Evolutionary conservation across 2,329 filamentous ascomycete species (phyloP), one percentile per base, ranked within the genome.

Genomic region (Fusarium sarcochroum): DNA sequence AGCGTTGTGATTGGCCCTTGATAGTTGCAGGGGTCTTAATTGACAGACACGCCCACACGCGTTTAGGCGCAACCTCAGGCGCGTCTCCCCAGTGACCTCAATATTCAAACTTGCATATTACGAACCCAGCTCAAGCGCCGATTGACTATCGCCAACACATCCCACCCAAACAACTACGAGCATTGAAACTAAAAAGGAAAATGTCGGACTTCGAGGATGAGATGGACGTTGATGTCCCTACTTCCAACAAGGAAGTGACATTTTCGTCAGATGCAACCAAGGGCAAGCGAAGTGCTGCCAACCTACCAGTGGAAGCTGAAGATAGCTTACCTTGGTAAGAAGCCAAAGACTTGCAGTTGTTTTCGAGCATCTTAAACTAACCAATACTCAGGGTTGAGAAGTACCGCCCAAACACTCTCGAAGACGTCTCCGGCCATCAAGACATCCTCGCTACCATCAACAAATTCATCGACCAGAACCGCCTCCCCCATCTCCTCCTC

Each of bases 371-470:
- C n/a, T 17, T 15, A 2, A 13, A 13, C 37, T 56, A 34, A 49
- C 58, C 34, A 7, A 15, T 11, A 34, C 23, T 27, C 63, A 94
- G 92, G 94, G 94, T 99, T 10, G 96, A 99, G 78, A 99, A 99
- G 77, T 99, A 98, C 81, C 89, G 96, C 53, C 96, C 96, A 18
- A 90, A 90, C 65, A 93, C 92, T 3, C 88, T 99, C 45, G 89
- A 91, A 72, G 96, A 99, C 80, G 96, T 99, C 59, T 97, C 94
- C 5, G 96, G 96, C 20, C 96, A 99, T 80, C 92, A 98, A 77
- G 96, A 99, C 80, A 98, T 99, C 76, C 89, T 99, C 68, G 90
- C 94, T 6, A 99, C 96, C 3, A 97, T 99, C 83, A 98, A 98
- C 85, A 96, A 94, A 79, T 99, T 99, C 75, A 89, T 99, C 77